Conservation (phyloP, 768 basidiomycete genomes). For the Boletus huronensis region DNA sequence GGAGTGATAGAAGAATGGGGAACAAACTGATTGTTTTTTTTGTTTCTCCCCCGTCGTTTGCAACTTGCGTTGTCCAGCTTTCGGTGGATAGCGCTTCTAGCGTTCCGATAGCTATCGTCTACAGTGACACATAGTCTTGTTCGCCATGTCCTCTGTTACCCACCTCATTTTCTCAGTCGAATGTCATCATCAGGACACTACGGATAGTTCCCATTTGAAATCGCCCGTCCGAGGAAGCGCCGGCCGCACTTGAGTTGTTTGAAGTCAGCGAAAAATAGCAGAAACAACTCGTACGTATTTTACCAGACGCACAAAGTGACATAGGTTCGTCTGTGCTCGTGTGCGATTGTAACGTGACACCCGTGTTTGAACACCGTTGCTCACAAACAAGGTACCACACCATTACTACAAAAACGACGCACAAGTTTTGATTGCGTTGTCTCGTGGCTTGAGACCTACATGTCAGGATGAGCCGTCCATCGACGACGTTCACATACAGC, state of each 20-base stretch:
- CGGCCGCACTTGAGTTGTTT: slow-evolving; percentile 46
- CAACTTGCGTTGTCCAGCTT: too few species aligned
- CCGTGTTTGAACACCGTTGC: neutral
- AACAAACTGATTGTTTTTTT: too few species aligned
- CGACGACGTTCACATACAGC: too few species aligned
- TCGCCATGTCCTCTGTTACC: neutral
- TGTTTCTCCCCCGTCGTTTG: too few species aligned
- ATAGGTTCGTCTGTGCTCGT: slow-evolving; percentile 27
- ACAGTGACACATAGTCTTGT: too few species aligned
- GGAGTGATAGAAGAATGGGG: too few species aligned
- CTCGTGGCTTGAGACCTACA: neutral
- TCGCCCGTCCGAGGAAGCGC: slow-evolving; percentile 39
- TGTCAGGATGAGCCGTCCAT: too few species aligned
- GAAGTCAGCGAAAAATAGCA: slow-evolving; percentile 26
- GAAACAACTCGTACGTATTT: slow-evolving; percentile 3
- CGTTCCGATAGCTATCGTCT: too few species aligned
- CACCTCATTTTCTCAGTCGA: too few species aligned
- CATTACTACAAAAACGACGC: slow-evolving; percentile 22
- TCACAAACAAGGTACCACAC: slow-evolving; percentile 23
- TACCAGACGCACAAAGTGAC: slow-evolving; percentile 36
- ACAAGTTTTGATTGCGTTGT: slow-evolving; percentile 23
- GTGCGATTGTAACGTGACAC: neutral
- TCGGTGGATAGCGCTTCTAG: too few species aligned
- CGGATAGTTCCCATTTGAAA: slow-evolving; percentile 22
- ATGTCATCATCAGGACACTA: too few species aligned